These are phyloP conservation scores for Echria macrotheca DNA, from an alignment of 495 filamentous ascomycete genomes.

Conservation along the genomic window DNA sequence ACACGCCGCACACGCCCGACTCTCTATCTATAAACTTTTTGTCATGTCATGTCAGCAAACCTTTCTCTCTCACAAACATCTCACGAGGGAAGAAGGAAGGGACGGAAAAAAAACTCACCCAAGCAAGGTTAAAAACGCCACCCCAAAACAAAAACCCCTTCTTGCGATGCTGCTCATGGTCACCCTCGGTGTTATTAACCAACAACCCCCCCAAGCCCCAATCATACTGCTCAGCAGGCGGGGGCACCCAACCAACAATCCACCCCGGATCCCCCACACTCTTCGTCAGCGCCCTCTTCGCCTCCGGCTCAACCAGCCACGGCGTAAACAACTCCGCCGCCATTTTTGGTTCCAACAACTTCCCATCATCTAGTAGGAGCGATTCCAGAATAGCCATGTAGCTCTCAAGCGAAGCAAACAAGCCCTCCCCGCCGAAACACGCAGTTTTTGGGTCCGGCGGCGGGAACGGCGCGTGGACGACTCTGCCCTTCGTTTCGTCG, in stretches of 20 bases:
- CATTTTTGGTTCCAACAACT: slow-evolving; percentile 23
- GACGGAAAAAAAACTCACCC: slow-evolving; percentile 21
- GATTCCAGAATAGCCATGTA: slow-evolving; percentile 27
- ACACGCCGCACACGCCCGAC: slow-evolving; percentile 28
- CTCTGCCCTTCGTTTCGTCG: slow-evolving; percentile 10
- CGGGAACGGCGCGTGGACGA: slow-evolving; percentile 4
- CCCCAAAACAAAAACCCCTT: slow-evolving; percentile 33
- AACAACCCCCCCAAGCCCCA: slow-evolving; percentile 31
- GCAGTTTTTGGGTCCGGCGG: not conserved
- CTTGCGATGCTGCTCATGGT: slow-evolving; percentile 18
- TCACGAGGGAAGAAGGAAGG: not conserved
- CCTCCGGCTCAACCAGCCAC: slow-evolving; percentile 18
- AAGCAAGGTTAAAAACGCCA: slow-evolving; percentile 27
- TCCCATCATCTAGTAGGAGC: slow-evolving; percentile 28
- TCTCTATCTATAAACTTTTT: slow-evolving; percentile 35
- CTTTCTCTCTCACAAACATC: not conserved
- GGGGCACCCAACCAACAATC: slow-evolving; percentile 22
- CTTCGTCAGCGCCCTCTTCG: slow-evolving; percentile 17
- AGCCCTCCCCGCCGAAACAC: slow-evolving; percentile 30
- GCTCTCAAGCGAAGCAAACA: slow-evolving; percentile 19
- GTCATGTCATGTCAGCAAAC: slow-evolving; percentile 10
- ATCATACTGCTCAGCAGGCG: slow-evolving; percentile 27
- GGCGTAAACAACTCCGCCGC: slow-evolving; percentile 26
- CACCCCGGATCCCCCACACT: slow-evolving; percentile 17
- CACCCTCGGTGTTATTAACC: slow-evolving; percentile 19